phyloP scores from a whole-genome alignment of 768 basidiomycete genomes.

The Trametes cingulata region DNA sequence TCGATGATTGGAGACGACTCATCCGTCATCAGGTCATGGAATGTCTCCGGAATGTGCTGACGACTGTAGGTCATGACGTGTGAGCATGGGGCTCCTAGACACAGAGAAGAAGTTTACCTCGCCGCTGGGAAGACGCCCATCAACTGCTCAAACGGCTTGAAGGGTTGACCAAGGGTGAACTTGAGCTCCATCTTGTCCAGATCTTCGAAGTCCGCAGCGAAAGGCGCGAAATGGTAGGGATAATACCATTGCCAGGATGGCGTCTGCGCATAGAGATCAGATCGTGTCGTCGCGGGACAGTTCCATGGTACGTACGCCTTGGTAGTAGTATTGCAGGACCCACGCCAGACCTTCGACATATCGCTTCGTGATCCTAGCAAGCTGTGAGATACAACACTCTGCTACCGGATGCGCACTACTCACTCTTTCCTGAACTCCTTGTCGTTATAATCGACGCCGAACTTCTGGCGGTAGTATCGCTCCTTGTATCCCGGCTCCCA shows the following conservation, averaged over 20 bases:
- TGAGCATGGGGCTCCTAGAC: constrained; percentile 4
- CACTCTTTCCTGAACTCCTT: constrained; percentile 72
- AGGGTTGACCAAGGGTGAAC: constrained; percentile 82
- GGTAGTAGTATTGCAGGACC: constrained; percentile 98
- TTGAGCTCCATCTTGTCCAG: constrained; percentile 75
- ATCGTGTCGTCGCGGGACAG: background rate
- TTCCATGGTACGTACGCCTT: constrained; percentile 68
- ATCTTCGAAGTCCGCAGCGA: constrained; percentile 90
- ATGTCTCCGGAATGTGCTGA: constrained; percentile 81
- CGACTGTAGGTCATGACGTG: constrained; percentile 43
- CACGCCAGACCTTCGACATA: constrained; percentile 95
- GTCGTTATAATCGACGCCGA: constrained; percentile 74
- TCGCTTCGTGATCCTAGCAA: constrained; percentile 64
- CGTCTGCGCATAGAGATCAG: constrained; percentile 44
- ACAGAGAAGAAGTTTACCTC: constrained; percentile 50
- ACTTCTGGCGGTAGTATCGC: constrained; percentile 94
- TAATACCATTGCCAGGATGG: constrained; percentile 99
- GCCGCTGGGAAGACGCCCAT: constrained; percentile 98
- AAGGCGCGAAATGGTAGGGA: constrained; percentile 97
- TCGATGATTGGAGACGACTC: constrained; percentile 91
- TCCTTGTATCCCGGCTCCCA: constrained; percentile 97
- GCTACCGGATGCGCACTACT: constrained; percentile 28
- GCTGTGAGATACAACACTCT: constrained; percentile 3
- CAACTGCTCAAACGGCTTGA: constrained; percentile 95
- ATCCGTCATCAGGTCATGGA: constrained; percentile 87